phyloP scores from a whole-genome alignment of 2,329 filamentous ascomycete species.

The Catunica adiposa region DNA sequence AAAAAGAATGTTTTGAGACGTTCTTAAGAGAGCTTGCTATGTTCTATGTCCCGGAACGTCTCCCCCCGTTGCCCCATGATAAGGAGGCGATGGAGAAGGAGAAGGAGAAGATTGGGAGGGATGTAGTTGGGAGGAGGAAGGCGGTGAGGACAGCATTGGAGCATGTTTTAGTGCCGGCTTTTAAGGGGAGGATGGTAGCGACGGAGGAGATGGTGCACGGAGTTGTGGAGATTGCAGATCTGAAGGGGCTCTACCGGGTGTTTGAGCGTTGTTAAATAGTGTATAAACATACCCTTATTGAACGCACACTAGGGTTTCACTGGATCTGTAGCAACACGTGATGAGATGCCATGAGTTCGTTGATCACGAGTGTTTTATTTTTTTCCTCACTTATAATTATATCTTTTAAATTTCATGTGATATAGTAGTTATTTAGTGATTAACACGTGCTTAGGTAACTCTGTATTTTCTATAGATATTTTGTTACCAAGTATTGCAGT shows the following conservation, averaged over 20 bases:
- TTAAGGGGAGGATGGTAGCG: conserved; percentile 66
- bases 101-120: conserved; percentile 29
- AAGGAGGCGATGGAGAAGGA: conserved; percentile 19
- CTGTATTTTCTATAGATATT: too few relatives aligned
- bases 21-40: conserved; percentile 75
- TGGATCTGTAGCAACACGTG: too few relatives aligned
- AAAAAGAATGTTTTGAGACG: conserved; percentile 69
- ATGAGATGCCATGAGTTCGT: too few relatives aligned
- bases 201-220: conserved; percentile 57
- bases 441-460: too few relatives aligned
- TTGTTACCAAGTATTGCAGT: too few relatives aligned
- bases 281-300: too few relatives aligned
- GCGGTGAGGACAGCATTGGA: conserved; percentile 66
- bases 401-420: too few relatives aligned
- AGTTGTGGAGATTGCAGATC: conserved; percentile 72
- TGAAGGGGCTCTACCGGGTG: conserved; percentile 84
- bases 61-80: conserved; percentile 38
- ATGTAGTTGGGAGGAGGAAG: conserved; percentile 41
- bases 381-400: too few relatives aligned
- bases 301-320: too few relatives aligned
- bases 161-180: conserved; percentile 75
- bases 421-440: too few relatives aligned
- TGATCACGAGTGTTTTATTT: too few relatives aligned
- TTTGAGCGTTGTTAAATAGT: conserved; percentile 78
- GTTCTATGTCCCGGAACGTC: conserved; percentile 77